Conservation (phyloP, 805 yeast species). For the Lipomyces yamadae region DNA sequence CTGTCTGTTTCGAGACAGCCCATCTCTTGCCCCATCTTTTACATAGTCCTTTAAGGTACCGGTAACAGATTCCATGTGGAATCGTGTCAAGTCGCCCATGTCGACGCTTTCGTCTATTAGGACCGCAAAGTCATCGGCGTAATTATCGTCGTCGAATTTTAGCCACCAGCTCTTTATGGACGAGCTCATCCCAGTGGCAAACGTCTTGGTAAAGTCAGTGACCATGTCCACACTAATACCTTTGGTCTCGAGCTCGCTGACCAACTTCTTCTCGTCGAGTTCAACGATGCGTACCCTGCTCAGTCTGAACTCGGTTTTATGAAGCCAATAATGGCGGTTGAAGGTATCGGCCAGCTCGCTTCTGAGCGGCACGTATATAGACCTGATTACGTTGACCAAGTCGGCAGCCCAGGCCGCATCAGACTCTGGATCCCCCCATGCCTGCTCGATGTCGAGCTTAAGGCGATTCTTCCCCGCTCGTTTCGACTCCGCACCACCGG, state of each 20-base stretch:
- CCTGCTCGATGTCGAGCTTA: no score
- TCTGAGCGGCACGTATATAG: background rate
- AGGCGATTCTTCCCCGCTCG: no score
- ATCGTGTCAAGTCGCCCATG: background rate
- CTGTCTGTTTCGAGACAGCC: background rate
- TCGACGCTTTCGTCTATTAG: background rate
- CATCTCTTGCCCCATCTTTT: background rate
- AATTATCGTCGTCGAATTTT: background rate
- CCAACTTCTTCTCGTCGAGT: background rate
- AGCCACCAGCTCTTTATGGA: no score
- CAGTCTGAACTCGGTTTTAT: background rate
- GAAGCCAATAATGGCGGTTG: background rate
- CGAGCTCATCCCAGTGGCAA: no score
- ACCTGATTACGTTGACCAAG: no score
- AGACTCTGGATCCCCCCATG: background rate
- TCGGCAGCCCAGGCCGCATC: no score
- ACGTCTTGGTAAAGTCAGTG: no score
- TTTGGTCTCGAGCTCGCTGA: background rate
- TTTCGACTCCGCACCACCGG: no score
- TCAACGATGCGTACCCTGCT: background rate
- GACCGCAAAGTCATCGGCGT: background rate
- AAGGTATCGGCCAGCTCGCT: background rate
- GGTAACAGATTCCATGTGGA: background rate
- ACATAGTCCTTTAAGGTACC: background rate
- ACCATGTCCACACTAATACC: no score